Evolutionary conservation across 495 filamentous ascomycete species (phyloP).

Genomic region (Podospora tetraspora): DNA sequence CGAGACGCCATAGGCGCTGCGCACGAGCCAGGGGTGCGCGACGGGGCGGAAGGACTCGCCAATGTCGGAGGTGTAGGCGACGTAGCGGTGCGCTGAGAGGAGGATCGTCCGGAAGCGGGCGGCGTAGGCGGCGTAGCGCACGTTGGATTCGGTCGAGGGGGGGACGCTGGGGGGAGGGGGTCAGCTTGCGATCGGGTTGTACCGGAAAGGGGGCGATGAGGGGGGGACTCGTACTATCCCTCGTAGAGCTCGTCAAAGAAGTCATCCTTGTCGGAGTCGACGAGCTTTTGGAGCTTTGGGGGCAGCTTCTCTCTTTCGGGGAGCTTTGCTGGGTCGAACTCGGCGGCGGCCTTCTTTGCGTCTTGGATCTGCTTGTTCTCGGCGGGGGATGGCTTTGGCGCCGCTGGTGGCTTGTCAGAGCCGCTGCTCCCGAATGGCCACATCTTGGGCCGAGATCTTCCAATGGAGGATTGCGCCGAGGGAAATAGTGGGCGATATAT

Average conservation of each 20-base stretch:
- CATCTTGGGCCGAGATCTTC: conserved; percentile 19
- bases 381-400: conserved; percentile 25
- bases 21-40: conserved; percentile 76
- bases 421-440: conserved; percentile 38
- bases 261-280: conserved; percentile 62
- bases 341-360: conserved; percentile 17
- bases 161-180: conserved; percentile 51
- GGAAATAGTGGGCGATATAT: background rate
- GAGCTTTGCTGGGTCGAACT: conserved; percentile 45
- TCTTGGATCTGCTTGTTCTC: conserved; percentile 19
- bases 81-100: conserved; percentile 86
- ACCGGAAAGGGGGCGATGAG: background rate
- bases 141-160: conserved; percentile 74
- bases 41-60: conserved; percentile 95
- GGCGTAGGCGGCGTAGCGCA: conserved; percentile 92
- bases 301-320: conserved; percentile 60
- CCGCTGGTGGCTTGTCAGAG: conserved; percentile 33
- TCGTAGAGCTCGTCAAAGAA: conserved; percentile 73
- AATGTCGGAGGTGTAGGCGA: conserved; percentile 95
- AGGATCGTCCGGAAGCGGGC: conserved; percentile 82
- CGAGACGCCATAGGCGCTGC: conserved; percentile 80
- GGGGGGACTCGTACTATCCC: conserved; percentile 61
- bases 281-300: conserved; percentile 60
- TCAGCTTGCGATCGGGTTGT: conserved; percentile 5
- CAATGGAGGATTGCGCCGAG: background rate